Evolutionary conservation across 768 basidiomycete species (phyloP).

Genomic region (Rhizopogon sp.): DNA sequence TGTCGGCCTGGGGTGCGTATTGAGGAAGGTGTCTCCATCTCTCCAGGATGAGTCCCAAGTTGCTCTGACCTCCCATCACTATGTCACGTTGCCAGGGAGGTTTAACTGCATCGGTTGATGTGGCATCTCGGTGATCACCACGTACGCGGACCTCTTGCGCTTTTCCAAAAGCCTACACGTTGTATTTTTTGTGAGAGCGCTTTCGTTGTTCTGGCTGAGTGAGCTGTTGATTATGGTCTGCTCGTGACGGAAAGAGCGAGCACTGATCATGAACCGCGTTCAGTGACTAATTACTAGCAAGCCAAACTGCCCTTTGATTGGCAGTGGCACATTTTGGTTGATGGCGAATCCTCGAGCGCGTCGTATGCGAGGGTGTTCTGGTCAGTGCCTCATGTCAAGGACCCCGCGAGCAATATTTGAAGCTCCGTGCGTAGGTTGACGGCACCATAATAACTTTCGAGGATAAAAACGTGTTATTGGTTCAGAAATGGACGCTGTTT

Average conservation of each 20-base stretch:
- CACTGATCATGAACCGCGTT: too few relatives aligned
- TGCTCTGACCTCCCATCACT: too few relatives aligned
- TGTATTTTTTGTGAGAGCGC: neutral
- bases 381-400: slow-evolving; percentile 13
- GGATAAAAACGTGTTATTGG: neutral
- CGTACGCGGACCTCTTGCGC: neutral
- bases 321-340: neutral
- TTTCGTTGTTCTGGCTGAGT: too few relatives aligned
- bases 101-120: too few relatives aligned
- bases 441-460: neutral
- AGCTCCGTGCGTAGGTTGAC: slow-evolving; percentile 19
- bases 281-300: neutral
- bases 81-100: neutral
- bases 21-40: too few relatives aligned
- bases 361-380: neutral
- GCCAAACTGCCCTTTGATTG: neutral
- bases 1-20: neutral
- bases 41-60: too few relatives aligned
- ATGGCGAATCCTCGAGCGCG: neutral
- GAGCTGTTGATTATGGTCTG: too few relatives aligned
- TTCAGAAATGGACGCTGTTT: neutral
- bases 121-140: too few relatives aligned
- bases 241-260: neutral
- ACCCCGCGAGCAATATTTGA: slow-evolving; percentile 23
- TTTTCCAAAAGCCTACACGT: neutral